A percentile compares a stretch with the other conserved stretches of the same genome.
Conservation (phyloP, 805 yeast species). For the Teunomyces lycoperdinae region DNA sequence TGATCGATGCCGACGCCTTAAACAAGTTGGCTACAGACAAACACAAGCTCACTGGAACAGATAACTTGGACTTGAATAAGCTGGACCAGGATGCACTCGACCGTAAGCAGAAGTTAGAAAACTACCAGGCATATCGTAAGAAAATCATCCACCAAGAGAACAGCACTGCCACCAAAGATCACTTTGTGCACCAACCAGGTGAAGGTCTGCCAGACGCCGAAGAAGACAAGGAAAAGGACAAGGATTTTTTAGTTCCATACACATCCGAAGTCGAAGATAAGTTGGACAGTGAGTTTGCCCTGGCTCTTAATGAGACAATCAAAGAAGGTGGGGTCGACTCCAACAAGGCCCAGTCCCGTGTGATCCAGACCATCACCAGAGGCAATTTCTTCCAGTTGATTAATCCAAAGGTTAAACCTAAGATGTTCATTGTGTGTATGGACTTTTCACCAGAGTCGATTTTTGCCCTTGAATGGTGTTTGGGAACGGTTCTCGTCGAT, state of each 20-base stretch:
- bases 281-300: constrained; percentile 59
- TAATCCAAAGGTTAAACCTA: constrained; percentile 43
- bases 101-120: constrained; percentile 51
- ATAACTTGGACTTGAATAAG: constrained; percentile 39
- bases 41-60: constrained; percentile 41
- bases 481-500: constrained; percentile 80
- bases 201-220: constrained; percentile 1
- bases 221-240: constrained; percentile 8
- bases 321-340: constrained; percentile 55
- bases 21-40: constrained; percentile 33
- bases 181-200: not conserved
- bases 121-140: constrained; percentile 55
- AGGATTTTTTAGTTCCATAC: constrained; percentile 54
- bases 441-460: constrained; percentile 81
- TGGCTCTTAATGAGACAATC: constrained; percentile 49
- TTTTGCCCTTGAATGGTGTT: constrained; percentile 83
- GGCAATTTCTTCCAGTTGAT: constrained; percentile 60
- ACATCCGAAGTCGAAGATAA: constrained; percentile 67
- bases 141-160: constrained; percentile 56
- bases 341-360: constrained; percentile 51
- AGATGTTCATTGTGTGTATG: constrained; percentile 71
- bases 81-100: constrained; percentile 48
- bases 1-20: constrained; percentile 32
- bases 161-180: constrained; percentile 2
- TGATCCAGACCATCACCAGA: constrained; percentile 66